phyloP scores from a whole-genome alignment of 2,329 filamentous ascomycete species.

The Pseudogymnoascus sp. region DNA sequence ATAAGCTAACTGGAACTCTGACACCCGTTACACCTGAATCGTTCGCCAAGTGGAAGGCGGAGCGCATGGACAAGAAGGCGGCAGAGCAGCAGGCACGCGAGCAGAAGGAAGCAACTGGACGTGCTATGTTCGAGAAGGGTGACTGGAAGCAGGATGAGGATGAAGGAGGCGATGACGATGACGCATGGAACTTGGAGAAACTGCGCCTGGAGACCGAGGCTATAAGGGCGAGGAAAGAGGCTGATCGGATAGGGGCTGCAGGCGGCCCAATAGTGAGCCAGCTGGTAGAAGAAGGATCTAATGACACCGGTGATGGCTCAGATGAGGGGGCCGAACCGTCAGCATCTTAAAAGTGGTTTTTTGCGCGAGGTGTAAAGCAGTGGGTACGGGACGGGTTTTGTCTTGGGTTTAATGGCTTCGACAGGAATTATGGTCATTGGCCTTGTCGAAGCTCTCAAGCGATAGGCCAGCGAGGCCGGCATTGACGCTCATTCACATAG shows the following conservation, averaged over 20 bases:
- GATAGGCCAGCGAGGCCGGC: constrained; percentile 4
- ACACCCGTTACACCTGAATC: constrained; percentile 90
- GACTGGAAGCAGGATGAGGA: constrained; percentile 67
- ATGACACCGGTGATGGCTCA: constrained; percentile 12
- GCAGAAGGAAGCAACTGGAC: constrained; percentile 91
- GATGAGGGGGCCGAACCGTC: constrained; percentile 3
- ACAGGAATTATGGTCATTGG: neutral
- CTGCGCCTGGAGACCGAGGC: constrained; percentile 80
- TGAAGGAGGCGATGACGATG: constrained; percentile 36
- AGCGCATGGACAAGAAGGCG: constrained; percentile 88
- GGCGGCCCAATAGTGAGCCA: neutral
- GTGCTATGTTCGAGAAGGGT: constrained; percentile 92
- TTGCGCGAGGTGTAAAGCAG: constrained; percentile 3
- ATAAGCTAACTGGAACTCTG: constrained; percentile 84
- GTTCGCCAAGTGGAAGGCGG: constrained; percentile 96
- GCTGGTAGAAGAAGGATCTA: neutral
- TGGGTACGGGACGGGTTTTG: constrained; percentile 2
- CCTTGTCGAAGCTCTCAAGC: neutral
- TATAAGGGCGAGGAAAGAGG: constrained; percentile 66
- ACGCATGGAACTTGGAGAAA: constrained; percentile 72
- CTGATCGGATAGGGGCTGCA: constrained; percentile 49
- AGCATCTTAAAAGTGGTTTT: neutral
- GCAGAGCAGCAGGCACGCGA: constrained; percentile 85
- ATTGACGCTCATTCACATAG: constrained; percentile 7
- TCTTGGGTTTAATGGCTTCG: constrained; percentile 5